Evolutionary conservation across 1,284 basidiomycete genomes (phyloP), one percentile per base, ranked within the genome.

Genomic region (Boletus albobrunnescens): DNA sequence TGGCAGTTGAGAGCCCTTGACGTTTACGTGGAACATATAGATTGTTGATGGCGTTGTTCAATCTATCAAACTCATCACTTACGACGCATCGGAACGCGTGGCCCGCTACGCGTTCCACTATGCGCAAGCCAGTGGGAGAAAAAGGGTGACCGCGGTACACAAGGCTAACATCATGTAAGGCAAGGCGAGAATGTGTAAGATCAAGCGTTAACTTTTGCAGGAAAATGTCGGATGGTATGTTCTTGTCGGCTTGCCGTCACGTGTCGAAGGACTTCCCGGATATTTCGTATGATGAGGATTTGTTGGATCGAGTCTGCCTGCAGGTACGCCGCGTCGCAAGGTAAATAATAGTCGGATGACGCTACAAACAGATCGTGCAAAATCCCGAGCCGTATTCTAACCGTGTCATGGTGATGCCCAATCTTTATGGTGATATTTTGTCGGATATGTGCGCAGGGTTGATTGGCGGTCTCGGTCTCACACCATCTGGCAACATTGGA

Each of bases 141-240:
- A 87, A 69, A 86, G 91, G 60, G 96, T 99, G 54, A 99, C 95
- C 27, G 96, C 96, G 37, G 96, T 99, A 33, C 96, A 99, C 79
- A 99, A 99, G 77, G 96, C 96, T 33, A 97, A 96, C 68, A 98
- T 99, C 75, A 99, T 99, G 93, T 90, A 55, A 53, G 82, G 65
- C 32, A 43, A 51, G 47, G 26, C 43, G 40, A 33, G 46, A 36
- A 20, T 40, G 35, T 36, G 36, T 31, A 39, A 11, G 27, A 24
- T 43, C 40, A 41, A 17, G 38, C 52, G 47, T 41, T 64, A 13
- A 59, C 49, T 38, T 40, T 32, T 28, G 22, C 47, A 91, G 87
- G 91, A 97, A 97, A 84, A 93, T 98, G 90, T 98, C 94, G 20
- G 96, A 99, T 70, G 96, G 96, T 59, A 97, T 99, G 94, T 99